Evolutionary conservation across 495 filamentous ascomycete species (phyloP).

Genomic region (Chaetomidium leptoderma): DNA sequence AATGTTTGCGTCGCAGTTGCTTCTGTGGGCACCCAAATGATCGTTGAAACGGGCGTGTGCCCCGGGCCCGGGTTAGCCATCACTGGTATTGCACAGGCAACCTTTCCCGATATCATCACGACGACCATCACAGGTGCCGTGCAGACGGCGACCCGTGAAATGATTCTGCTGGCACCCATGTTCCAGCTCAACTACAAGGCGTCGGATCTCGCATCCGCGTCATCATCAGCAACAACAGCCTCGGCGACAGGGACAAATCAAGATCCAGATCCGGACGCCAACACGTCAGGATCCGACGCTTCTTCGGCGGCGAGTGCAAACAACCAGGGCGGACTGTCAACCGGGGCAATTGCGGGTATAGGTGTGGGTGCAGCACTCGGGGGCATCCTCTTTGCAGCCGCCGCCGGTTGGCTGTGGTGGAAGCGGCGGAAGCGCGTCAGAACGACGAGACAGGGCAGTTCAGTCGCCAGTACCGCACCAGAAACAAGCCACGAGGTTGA

Average conservation of each 20-base stretch:
- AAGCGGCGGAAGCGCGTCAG: background rate
- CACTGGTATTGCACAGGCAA: background rate
- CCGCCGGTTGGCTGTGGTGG: background rate
- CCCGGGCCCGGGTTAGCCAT: background rate
- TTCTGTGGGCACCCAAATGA: too few relatives aligned
- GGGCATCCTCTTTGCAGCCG: background rate
- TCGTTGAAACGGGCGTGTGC: background rate
- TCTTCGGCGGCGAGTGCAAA: background rate
- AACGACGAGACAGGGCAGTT: too few relatives aligned
- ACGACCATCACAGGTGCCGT: background rate
- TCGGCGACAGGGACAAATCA: background rate
- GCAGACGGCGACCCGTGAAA: background rate
- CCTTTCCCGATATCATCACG: background rate
- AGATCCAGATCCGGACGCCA: background rate
- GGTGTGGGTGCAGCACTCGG: background rate
- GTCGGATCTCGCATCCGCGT: conserved; percentile 1
- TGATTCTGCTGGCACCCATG: conserved; percentile 1
- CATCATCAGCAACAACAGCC: background rate
- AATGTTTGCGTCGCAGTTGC: background rate
- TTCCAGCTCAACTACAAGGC: conserved; percentile 8
- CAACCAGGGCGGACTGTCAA: conserved; percentile 3
- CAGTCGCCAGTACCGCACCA: too few relatives aligned
- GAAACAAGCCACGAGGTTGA: too few relatives aligned
- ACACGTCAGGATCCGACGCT: background rate
- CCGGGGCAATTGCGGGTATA: background rate